Evolutionary conservation across 1,139 yeast genomes (phyloP).

Genomic region (Candida labiduridarum): DNA sequence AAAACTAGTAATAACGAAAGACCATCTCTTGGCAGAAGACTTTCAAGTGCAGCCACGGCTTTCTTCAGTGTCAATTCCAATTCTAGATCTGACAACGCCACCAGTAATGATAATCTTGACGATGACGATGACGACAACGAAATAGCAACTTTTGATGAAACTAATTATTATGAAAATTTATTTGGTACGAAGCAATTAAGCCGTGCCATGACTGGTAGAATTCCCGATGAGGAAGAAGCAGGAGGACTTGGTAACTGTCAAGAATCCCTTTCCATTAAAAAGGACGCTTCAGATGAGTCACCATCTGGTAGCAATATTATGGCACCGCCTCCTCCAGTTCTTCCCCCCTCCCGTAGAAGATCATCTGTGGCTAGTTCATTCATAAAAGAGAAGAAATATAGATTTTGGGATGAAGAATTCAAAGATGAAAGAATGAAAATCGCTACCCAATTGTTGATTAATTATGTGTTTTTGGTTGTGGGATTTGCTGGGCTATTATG

Average conservation of each 20-base stretch:
- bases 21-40: slow-evolving; percentile 15
- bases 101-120: not conserved
- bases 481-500: slow-evolving; percentile 29
- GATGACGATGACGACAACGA: slow-evolving; percentile 11
- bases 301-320: not conserved
- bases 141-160: slow-evolving; percentile 4
- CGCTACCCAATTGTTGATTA: slow-evolving; percentile 21
- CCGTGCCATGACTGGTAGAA: slow-evolving; percentile 6
- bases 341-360: slow-evolving; percentile 16
- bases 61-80: slow-evolving; percentile 10
- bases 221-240: slow-evolving; percentile 13
- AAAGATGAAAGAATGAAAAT: slow-evolving; percentile 22
- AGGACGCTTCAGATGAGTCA: not conserved
- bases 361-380: slow-evolving; percentile 25
- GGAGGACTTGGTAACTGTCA: not conserved
- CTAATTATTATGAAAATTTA: slow-evolving; percentile 11
- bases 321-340: not conserved
- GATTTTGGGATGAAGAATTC: slow-evolving; percentile 34
- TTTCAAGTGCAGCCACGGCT: slow-evolving; percentile 18
- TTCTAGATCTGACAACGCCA: not conserved
- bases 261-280: too few species aligned
- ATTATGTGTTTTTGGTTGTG: slow-evolving; percentile 26
- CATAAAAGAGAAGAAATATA: slow-evolving; percentile 20
- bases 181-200: slow-evolving; percentile 18
- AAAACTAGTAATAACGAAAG: not conserved